Conservation (phyloP, 2,329 filamentous ascomycete species). For the Parafenestella ontariensis region DNA sequence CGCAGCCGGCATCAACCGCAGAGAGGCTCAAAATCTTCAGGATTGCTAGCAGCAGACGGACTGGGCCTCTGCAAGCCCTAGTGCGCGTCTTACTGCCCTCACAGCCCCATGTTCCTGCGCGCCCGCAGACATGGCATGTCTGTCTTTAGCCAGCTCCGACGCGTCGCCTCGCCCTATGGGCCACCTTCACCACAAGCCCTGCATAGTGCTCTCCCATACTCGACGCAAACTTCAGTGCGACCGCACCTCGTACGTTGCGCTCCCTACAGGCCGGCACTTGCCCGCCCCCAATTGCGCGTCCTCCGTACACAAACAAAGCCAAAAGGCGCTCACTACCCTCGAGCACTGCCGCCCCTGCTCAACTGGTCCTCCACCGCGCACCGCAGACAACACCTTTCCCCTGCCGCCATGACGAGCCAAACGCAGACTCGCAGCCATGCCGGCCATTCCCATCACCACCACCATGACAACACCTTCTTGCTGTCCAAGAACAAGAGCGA, state of each 20-base stretch:
- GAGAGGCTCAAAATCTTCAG: conserved; percentile 25
- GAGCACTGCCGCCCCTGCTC: conserved; percentile 16
- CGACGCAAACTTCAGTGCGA: conserved; percentile 26
- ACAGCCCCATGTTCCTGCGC: conserved; percentile 40
- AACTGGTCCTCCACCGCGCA: conserved; percentile 45
- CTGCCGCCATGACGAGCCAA: conserved; percentile 37
- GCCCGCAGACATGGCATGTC: conserved; percentile 43
- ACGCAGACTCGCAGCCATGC: conserved; percentile 43
- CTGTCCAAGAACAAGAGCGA: conserved; percentile 86
- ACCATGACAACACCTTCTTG: conserved; percentile 85
- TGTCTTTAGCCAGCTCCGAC: conserved; percentile 41
- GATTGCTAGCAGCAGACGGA: conserved; percentile 16
- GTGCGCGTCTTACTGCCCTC: conserved; percentile 27
- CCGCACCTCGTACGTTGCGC: conserved; percentile 20
- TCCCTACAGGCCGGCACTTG: conserved; percentile 9
- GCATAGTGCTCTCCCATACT: conserved; percentile 15
- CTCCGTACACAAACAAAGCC: conserved; percentile 40
- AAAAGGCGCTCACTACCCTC: conserved; percentile 23
- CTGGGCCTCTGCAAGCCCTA: conserved; percentile 20
- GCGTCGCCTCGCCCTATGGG: conserved; percentile 31
- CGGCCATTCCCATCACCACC: conserved; percentile 65
- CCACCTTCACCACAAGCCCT: conserved; percentile 35
- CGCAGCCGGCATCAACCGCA: conserved; percentile 31
- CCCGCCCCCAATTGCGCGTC: conserved; percentile 36
- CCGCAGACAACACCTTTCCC: conserved; percentile 39